Evolutionary conservation across 805 yeast species (phyloP).

Genomic region (Saccharomycopsis sp.): DNA sequence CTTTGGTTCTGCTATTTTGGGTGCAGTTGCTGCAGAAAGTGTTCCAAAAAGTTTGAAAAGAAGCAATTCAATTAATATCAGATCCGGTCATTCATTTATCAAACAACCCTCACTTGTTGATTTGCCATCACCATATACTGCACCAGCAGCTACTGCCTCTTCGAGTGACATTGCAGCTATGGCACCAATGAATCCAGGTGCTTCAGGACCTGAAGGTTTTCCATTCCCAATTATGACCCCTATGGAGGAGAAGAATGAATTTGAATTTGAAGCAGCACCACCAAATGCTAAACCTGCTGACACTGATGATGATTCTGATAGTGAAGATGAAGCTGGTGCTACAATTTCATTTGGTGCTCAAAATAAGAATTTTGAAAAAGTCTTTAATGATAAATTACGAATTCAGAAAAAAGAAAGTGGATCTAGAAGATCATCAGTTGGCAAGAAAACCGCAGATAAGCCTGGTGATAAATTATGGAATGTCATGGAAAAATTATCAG

Average conservation of each 20-base stretch:
- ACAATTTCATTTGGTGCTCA: constrained; percentile 56
- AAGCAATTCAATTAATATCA: constrained; percentile 18
- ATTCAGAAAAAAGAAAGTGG: constrained; percentile 26
- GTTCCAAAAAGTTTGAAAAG: constrained; percentile 35
- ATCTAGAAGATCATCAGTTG: constrained; percentile 11
- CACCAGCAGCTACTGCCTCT: constrained; percentile 72
- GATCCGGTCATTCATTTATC: constrained; percentile 10
- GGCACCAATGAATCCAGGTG: constrained; percentile 30
- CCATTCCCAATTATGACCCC: constrained; percentile 45
- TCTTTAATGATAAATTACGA: constrained; percentile 38
- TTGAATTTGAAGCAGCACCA: constrained; percentile 25
- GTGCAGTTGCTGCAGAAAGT: constrained; percentile 86
- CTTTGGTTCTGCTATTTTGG: constrained; percentile 89
- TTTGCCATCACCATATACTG: constrained; percentile 65
- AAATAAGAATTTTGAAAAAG: constrained; percentile 43
- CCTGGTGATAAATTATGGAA: constrained; percentile 74
- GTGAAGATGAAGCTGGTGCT: constrained; percentile 42
- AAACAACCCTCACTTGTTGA: constrained; percentile 20
- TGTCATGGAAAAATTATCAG: constrained; percentile 77
- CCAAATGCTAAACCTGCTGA: constrained; percentile 17
- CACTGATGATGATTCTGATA: constrained; percentile 30
- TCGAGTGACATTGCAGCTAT: constrained; percentile 49
- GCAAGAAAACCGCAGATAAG: constrained; percentile 20
- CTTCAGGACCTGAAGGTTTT: constrained; percentile 28
- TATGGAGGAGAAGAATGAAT: constrained; percentile 30